phyloP scores from a whole-genome alignment of 108 stramenopile genomes.

The Parmales sp. region DNA sequence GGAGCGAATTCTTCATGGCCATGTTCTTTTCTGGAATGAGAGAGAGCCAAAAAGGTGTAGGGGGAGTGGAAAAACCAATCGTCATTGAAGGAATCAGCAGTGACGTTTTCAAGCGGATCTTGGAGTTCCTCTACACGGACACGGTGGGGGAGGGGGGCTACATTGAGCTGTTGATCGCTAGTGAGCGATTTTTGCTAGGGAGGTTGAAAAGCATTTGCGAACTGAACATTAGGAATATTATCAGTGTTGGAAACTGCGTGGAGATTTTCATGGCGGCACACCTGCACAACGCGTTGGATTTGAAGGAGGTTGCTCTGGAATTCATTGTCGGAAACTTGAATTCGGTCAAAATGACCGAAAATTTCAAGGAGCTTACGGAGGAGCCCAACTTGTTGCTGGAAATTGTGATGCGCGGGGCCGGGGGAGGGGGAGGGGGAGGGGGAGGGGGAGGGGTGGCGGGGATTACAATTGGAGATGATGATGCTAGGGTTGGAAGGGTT shows the following conservation, averaged over 20 bases:
- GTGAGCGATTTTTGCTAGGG: constrained; percentile 17
- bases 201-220: constrained; percentile 33
- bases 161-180: background rate
- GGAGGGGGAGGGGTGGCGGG: background rate
- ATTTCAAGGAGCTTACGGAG: constrained; percentile 31
- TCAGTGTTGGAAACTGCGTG: constrained; percentile 21
- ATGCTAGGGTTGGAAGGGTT: background rate
- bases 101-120: background rate
- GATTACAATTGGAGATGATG: background rate
- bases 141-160: background rate
- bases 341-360: background rate
- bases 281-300: constrained; percentile 29
- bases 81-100: background rate
- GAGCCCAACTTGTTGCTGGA: constrained; percentile 40
- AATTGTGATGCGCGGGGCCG: constrained; percentile 25
- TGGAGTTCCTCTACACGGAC: background rate
- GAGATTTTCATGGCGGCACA: constrained; percentile 22
- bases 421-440: background rate
- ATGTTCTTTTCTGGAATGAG: constrained; percentile 1
- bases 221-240: constrained; percentile 22
- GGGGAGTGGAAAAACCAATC: background rate
- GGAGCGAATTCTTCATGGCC: background rate
- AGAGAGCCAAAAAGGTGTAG: background rate
- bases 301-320: constrained; percentile 21
- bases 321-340: constrained; percentile 16